These are phyloP conservation scores for Fusarium anguioides DNA, from an alignment of 2,329 filamentous ascomycete species.

Conservation along the genomic window DNA sequence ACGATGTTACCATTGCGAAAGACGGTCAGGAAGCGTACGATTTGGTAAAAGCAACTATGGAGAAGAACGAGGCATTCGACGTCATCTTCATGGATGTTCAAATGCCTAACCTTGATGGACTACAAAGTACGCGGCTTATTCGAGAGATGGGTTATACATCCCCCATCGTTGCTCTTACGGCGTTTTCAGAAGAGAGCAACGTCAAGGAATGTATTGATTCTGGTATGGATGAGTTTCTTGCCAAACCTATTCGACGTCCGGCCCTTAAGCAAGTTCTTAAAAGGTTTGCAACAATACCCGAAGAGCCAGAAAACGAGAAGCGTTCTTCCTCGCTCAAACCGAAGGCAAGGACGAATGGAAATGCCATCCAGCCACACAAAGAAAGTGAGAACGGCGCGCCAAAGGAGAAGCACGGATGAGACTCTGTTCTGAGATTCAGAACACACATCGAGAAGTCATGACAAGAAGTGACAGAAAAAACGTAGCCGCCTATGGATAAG, in stretches of 20 bases:
- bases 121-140: slow-evolving; percentile 87
- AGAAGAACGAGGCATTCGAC: slow-evolving; percentile 77
- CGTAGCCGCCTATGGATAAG: background rate
- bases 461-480: background rate
- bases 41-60: slow-evolving; percentile 84
- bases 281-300: slow-evolving; percentile 83
- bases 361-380: slow-evolving; percentile 20
- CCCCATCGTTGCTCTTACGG: slow-evolving; percentile 90
- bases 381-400: slow-evolving; percentile 27
- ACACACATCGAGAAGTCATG: background rate
- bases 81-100: slow-evolving; percentile 97
- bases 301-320: slow-evolving; percentile 62
- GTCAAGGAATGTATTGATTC: slow-evolving; percentile 86
- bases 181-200: slow-evolving; percentile 91
- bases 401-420: slow-evolving; percentile 36
- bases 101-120: slow-evolving; percentile 92
- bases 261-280: slow-evolving; percentile 87
- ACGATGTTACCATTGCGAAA: slow-evolving; percentile 88
- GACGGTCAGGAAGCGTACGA: slow-evolving; percentile 90
- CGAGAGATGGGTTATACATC: slow-evolving; percentile 86
- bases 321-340: slow-evolving; percentile 30
- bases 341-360: slow-evolving; percentile 32
- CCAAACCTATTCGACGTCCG: slow-evolving; percentile 80
- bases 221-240: slow-evolving; percentile 91
- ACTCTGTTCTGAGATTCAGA: background rate